phyloP scores from a whole-genome alignment of 2,329 filamentous ascomycete species.

The Capronia coronata region DNA sequence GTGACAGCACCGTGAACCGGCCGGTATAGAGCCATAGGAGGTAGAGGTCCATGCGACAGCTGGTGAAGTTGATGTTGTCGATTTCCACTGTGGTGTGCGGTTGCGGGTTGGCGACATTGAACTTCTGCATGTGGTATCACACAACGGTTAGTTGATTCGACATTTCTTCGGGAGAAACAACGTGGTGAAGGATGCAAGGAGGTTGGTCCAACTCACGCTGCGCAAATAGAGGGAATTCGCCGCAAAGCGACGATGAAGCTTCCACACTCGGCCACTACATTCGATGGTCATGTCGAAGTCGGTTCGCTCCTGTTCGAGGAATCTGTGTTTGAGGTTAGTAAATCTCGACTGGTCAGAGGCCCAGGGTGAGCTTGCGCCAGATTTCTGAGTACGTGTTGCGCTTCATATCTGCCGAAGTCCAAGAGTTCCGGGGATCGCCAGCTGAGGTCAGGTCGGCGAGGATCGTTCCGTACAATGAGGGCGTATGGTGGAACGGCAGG shows the following conservation, averaged over 20 bases:
- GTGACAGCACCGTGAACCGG: background rate
- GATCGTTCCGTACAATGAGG: background rate
- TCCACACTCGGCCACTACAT: slow-evolving; percentile 27
- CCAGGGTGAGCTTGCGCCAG: background rate
- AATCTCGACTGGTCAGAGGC: background rate
- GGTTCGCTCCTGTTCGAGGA: slow-evolving; percentile 8
- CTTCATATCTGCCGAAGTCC: background rate
- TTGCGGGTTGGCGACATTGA: background rate
- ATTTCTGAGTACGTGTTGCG: background rate
- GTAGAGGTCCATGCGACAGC: background rate
- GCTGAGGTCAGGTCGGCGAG: background rate
- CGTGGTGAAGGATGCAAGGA: too few relatives aligned
- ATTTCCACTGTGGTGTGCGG: background rate
- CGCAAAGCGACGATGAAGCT: slow-evolving; percentile 4
- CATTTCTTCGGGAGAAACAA: too few relatives aligned
- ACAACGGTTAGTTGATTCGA: background rate
- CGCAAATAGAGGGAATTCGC: background rate
- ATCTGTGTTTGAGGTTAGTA: background rate
- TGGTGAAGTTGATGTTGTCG: background rate
- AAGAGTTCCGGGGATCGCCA: background rate
- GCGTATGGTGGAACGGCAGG: background rate
- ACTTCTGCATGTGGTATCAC: background rate
- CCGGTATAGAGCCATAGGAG: slow-evolving; percentile 2
- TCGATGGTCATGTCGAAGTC: slow-evolving; percentile 30
- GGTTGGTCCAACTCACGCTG: too few relatives aligned